Evolutionary conservation across 495 filamentous ascomycete genomes (phyloP).

Genomic region (Lasiosphaeria hispida): DNA sequence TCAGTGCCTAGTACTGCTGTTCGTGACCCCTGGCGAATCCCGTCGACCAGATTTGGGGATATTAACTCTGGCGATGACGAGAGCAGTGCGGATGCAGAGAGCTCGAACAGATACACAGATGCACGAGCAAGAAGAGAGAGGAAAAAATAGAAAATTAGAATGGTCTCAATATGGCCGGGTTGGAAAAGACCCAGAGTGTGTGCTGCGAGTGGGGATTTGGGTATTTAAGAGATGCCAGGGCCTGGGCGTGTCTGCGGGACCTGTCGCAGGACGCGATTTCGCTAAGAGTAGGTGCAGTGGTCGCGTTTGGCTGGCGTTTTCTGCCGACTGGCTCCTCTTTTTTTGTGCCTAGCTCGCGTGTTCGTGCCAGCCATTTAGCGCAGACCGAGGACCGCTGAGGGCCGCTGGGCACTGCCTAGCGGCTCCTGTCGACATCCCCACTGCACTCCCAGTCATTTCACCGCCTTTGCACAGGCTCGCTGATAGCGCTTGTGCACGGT

Average conservation of each 20-base stretch:
- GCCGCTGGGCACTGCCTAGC: neutral
- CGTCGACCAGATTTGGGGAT: too few relatives aligned
- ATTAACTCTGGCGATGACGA: neutral
- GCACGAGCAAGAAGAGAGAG: neutral
- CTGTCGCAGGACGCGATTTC: conserved; percentile 33
- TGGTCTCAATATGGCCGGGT: conserved; percentile 24
- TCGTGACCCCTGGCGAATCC: too few relatives aligned
- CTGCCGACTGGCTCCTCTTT: conserved; percentile 9
- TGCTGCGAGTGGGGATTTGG: conserved; percentile 30
- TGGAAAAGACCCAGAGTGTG: conserved; percentile 23
- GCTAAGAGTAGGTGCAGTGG: conserved; percentile 22
- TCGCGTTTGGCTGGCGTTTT: conserved; percentile 27
- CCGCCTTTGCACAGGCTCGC: conserved; percentile 16
- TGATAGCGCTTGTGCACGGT: conserved; percentile 12
- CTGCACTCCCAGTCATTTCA: conserved; percentile 8
- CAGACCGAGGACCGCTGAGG: conserved; percentile 15
- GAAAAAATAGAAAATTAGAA: conserved; percentile 7
- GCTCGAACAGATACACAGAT: neutral
- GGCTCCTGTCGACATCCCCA: neutral
- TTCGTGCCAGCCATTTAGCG: conserved; percentile 13
- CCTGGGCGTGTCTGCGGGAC: conserved; percentile 32
- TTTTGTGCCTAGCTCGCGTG: conserved; percentile 11
- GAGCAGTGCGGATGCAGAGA: neutral
- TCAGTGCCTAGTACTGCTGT: too few relatives aligned
- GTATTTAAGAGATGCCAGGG: conserved; percentile 33